Evolutionary conservation across 2,329 filamentous ascomycete species (phyloP).

Genomic region (Penicillium crustosum): DNA sequence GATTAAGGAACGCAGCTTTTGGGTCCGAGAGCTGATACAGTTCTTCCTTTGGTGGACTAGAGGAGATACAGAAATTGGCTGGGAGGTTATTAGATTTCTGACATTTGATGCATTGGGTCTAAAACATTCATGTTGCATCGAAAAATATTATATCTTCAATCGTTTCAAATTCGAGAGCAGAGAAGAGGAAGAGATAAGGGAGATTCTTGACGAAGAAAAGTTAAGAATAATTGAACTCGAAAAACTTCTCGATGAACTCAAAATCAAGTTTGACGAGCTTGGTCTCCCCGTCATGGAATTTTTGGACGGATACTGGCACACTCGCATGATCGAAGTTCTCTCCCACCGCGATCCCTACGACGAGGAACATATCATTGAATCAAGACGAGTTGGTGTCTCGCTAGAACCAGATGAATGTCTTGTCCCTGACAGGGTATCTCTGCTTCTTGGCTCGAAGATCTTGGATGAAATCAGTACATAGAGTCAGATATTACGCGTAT

Average conservation of each 20-base stretch:
- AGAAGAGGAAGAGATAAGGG: not conserved
- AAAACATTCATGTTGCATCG: conserved; percentile 5
- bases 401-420: not conserved
- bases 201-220: conserved; percentile 2
- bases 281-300: conserved; percentile 1
- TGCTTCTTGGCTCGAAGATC: not conserved
- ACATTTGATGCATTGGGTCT: conserved; percentile 9
- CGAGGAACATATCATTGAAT: not conserved
- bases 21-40: not conserved
- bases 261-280: conserved; percentile 3
- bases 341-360: conserved; percentile 1
- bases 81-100: not conserved
- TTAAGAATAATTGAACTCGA: not conserved
- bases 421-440: not conserved
- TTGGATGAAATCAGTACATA: not conserved
- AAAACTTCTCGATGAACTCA: not conserved
- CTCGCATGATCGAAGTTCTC: not conserved
- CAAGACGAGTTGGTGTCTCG: not conserved
- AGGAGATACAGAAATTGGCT: not conserved
- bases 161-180: not conserved
- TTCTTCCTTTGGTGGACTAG: not conserved
- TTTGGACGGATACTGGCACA: conserved; percentile 1
- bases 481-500: not conserved
- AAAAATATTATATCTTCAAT: no score
- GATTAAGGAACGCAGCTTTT: not conserved